These are phyloP conservation scores for Zalerion maritima DNA, from an alignment of 495 filamentous ascomycete species.

Conservation along the genomic window DNA sequence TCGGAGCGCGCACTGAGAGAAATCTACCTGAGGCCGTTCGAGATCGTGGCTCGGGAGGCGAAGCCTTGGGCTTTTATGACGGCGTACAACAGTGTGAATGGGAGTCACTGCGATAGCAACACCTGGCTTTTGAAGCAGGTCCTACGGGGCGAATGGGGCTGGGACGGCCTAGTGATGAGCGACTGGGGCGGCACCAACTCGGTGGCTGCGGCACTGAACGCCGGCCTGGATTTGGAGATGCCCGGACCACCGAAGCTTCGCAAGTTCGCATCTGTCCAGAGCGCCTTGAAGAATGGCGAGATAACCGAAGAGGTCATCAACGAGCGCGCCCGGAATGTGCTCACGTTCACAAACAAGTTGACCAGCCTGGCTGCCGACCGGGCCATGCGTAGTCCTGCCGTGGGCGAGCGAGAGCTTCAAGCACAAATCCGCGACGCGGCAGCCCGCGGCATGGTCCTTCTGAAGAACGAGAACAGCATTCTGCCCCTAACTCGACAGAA, in stretches of 20 bases:
- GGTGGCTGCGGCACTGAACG: constrained; percentile 33
- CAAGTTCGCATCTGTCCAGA: constrained; percentile 23
- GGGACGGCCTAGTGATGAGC: constrained; percentile 39
- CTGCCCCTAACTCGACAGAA: no score
- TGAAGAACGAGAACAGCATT: constrained; percentile 40
- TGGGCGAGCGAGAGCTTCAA: constrained; percentile 31
- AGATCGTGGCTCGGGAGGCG: constrained; percentile 39
- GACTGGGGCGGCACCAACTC: constrained; percentile 43
- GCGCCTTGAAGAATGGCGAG: constrained; percentile 32
- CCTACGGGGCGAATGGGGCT: constrained; percentile 43
- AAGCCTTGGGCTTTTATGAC: constrained; percentile 43
- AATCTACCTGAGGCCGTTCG: constrained; percentile 48
- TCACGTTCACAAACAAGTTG: constrained; percentile 31
- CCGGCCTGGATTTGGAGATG: constrained; percentile 47
- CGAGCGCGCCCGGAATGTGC: constrained; percentile 32
- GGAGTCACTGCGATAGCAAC: constrained; percentile 35
- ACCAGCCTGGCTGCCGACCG: constrained; percentile 25
- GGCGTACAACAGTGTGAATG: constrained; percentile 46
- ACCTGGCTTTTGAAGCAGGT: constrained; percentile 38
- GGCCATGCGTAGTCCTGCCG: constrained; percentile 17
- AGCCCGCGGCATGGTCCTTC: constrained; percentile 41
- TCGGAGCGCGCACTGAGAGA: constrained; percentile 42
- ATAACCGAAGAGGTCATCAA: constrained; percentile 30
- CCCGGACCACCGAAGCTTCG: constrained; percentile 41
- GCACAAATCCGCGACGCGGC: constrained; percentile 36